Base-by-base conservation (phyloP, 176 grass and related monocot genomes). In the Pharus latifolius region DNA sequence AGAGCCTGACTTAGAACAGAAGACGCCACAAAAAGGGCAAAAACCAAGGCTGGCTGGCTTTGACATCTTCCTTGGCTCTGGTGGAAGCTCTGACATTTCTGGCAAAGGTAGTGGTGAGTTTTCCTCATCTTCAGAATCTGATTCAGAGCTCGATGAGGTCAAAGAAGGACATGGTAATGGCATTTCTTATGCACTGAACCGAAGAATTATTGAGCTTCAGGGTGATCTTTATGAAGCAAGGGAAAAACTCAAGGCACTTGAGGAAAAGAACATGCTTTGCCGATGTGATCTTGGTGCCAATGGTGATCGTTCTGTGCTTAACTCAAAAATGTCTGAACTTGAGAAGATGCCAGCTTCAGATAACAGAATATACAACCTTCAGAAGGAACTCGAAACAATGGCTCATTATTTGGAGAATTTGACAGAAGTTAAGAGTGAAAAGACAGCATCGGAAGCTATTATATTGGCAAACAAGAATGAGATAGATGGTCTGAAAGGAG, bases 201-300 rank as follows among this genome's bases (percentile, higher is more conserved):
- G 88, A 78, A 98, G 83, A 62, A 83, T 91, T 75, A 74, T 60
- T 58, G 84, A 93, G 67, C 75, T 98, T 44, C 71, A 98, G 73
- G 75, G 88, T 45, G 81, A 98, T 56, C 87, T 98, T 55, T 69
- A 60, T 20, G 81, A 93, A 60, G 63, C 66, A 50, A 85, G 46
- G 62, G 81, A 81, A 18, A 93, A 85, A 51, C 76, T 93, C 45
- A 52, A 48, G 10, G 22, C 77, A 27, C 81, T 84, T 15, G 84
- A 83, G 51, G 87, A 86, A 73, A 82, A 83, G 43, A 85, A 69
- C 23, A 63, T 49, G 23, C 59, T 32, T 53, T 72, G 38, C 66
- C 68, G 76, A 31, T 45, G 13, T 24, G 38, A 70, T 65, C 53
- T 47, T 44, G 53, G 53, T 67, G 51, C 15, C 3, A 31, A 60